A percentile compares a stretch with the other conserved stretches of the same genome.
Conservation (phyloP, 2,329 filamentous ascomycete genomes). For the Calycina herbarum region DNA sequence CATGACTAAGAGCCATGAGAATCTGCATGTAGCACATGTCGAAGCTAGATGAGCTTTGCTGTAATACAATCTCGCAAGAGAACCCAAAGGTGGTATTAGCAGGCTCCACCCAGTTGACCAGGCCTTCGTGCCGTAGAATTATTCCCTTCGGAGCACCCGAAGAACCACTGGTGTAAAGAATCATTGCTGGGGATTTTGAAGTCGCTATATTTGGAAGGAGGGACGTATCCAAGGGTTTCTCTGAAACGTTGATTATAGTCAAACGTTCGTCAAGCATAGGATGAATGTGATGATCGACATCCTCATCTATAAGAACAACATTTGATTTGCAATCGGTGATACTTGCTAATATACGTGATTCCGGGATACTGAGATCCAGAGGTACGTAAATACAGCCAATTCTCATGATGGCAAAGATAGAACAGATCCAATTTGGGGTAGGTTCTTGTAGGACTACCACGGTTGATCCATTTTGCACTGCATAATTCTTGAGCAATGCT, state of each 20-base stretch:
- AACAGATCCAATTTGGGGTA: constrained; percentile 32
- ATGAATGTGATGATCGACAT: not conserved
- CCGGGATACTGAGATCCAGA: constrained; percentile 35
- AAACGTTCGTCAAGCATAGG: not conserved
- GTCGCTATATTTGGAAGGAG: not conserved
- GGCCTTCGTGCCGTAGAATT: no score
- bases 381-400: constrained; percentile 40
- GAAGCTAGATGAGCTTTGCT: no score
- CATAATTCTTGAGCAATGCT: no score
- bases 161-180: constrained; percentile 19
- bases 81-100: no score
- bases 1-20: no score
- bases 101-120: no score
- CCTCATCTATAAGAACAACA: constrained; percentile 35
- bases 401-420: constrained; percentile 38
- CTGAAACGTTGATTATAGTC: not conserved
- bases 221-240: no score
- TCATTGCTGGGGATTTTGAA: not conserved
- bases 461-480: no score
- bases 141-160: constrained; percentile 24
- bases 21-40: no score
- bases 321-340: constrained; percentile 33
- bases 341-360: constrained; percentile 32
- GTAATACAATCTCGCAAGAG: no score
- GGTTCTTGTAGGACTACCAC: constrained; percentile 38